Evolutionary conservation across 805 yeast genomes (phyloP), one percentile per base, ranked within the genome.

Genomic region (Pichia nanzhaoensis): DNA sequence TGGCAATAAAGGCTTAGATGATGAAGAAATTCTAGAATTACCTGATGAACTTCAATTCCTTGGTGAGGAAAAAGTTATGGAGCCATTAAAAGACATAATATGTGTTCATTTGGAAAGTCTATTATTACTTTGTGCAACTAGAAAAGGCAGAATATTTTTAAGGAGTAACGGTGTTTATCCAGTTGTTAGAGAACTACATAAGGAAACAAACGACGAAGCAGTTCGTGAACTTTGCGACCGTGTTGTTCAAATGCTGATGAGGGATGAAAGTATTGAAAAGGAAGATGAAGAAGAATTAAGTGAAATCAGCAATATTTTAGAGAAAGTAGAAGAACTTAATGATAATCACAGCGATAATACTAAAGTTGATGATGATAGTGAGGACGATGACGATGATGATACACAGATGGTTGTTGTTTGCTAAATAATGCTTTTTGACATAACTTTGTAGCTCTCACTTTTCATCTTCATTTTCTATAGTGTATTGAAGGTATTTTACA

Each of bases 41-140:
- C 97, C 98, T 2, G 95, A 86, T 22, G 95, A 86, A 57, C 76
- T 91, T 40, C 95, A 87, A 63, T 70, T 85, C 37, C 67, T 88
- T 37, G 84, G 85, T 9, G 78, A 78, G 22, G 90, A 84, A 50
- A 87, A 88, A 61, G 57, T 70, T 53, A 76, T 93, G 53, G 99
- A 93, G 55, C 83, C 90, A 4, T 68, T 78, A 14, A 66, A 67
- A 17, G 80, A 79, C 10, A 77, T 89, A 44, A 69, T 82, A 21
- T 72, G 78, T 37, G 78, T 79, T 2, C 95, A 87, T 56, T 70
- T 93, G 49, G 97, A 93, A 63, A 76, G 88, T 48, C 64, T 91
- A 37, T 68, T 93, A 45, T 69, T 93, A 39, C 73, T 93, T 43
- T 84, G 93, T 62, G 80, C 95, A 2, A 82, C 95, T 0, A 74